Percentiles rank a stretch among this genome's conserved stretches.
These are phyloP conservation scores for Kurtzmaniella quercitrusa DNA, from an alignment of 1,139 yeast species.

Conservation along the genomic window DNA sequence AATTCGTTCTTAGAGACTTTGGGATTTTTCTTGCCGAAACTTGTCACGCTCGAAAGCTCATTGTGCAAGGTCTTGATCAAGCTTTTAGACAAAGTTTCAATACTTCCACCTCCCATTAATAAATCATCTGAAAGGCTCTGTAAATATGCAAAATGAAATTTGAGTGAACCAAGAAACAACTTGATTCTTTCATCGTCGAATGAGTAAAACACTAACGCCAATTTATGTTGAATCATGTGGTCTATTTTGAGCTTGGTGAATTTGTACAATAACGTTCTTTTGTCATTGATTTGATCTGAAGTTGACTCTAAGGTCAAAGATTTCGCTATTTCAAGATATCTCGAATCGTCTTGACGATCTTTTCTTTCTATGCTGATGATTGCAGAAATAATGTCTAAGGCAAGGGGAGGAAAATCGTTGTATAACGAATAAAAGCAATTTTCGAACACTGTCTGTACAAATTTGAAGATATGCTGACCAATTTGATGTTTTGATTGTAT, in stretches of 20 bases:
- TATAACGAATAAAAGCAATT: constrained; percentile 32
- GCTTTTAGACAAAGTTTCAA: background rate
- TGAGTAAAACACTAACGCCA: constrained; percentile 21
- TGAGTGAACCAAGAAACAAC: constrained; percentile 23
- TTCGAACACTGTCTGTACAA: constrained; percentile 19
- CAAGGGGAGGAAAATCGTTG: constrained; percentile 26
- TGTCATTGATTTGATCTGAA: constrained; percentile 1
- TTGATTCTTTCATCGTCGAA: constrained; percentile 31
- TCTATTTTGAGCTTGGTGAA: constrained; percentile 17
- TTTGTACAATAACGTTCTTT: constrained; percentile 11
- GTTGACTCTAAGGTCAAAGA: constrained; percentile 4
- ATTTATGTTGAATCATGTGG: constrained; percentile 22
- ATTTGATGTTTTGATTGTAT: constrained; percentile 22
- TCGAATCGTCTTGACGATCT: constrained; percentile 9
- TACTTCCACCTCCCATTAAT: background rate
- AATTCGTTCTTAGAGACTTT: background rate
- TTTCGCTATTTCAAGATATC: constrained; percentile 18
- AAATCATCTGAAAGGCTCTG: constrained; percentile 13
- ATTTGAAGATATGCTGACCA: constrained; percentile 17
- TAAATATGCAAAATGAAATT: constrained; percentile 26
- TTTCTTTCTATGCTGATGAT: constrained; percentile 14
- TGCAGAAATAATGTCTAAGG: constrained; percentile 27
- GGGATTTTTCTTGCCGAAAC: background rate
- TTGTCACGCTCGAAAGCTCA: background rate
- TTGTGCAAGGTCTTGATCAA: background rate